phyloP scores from a whole-genome alignment of 106 monocot species.

The Gastrodia elata region DNA sequence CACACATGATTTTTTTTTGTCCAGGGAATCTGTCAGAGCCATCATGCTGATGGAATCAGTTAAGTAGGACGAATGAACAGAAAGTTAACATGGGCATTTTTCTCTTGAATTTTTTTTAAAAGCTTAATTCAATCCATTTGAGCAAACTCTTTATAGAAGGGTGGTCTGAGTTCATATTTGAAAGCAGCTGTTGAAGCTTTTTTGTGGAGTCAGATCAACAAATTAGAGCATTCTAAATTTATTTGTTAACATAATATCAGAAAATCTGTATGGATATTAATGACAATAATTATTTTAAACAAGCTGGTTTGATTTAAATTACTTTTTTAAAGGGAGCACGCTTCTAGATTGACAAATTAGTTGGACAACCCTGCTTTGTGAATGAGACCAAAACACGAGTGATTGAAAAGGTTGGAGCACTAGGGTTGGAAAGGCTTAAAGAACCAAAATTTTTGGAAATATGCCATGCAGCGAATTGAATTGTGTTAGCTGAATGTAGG shows the following conservation, averaged over 20 bases:
- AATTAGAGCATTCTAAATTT: neutral
- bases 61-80: neutral
- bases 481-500: neutral
- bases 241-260: neutral
- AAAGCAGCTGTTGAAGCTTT: neutral
- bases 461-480: neutral
- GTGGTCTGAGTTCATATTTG: neutral
- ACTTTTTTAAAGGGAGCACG: neutral
- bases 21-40: neutral
- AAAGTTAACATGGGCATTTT: neutral
- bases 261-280: neutral
- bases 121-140: neutral
- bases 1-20: too few relatives aligned
- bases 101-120: neutral
- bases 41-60: neutral
- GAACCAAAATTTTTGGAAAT: neutral
- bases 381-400: neutral
- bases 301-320: neutral
- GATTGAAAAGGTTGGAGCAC: neutral
- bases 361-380: neutral
- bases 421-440: neutral
- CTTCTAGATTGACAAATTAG: neutral
- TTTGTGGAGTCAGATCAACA: neutral
- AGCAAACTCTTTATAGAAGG: neutral
- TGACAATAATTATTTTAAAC: neutral